Evolutionary conservation across 2,329 filamentous ascomycete species (phyloP).

Genomic region (Monilinia fructigena): DNA sequence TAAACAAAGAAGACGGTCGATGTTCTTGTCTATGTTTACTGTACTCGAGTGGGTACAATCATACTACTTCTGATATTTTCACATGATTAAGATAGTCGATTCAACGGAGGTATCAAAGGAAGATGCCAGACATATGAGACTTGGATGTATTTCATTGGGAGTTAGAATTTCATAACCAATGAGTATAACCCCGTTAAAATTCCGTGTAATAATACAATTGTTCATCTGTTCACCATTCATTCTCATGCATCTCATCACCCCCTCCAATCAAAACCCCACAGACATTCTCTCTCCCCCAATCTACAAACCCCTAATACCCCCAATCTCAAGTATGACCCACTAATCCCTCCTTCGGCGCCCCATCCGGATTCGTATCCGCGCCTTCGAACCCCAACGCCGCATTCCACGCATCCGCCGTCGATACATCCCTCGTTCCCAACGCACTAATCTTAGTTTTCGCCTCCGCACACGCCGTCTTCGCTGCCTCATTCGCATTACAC

Average conservation of each 20-base stretch:
- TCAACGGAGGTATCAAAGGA: too few relatives aligned
- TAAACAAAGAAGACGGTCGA: too few relatives aligned
- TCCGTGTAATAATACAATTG: not conserved
- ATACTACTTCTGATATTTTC: too few relatives aligned
- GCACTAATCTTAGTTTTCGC: slow-evolving; percentile 54
- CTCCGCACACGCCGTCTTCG: slow-evolving; percentile 51
- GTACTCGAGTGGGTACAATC: too few relatives aligned
- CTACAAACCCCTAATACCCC: not conserved
- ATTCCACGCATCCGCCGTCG: slow-evolving; percentile 49
- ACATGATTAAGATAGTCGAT: too few relatives aligned
- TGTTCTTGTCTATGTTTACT: too few relatives aligned
- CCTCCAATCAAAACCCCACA: not conserved
- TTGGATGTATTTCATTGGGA: too few relatives aligned
- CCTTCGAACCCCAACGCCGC: slow-evolving; percentile 42
- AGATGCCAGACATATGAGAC: too few relatives aligned
- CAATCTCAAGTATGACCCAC: slow-evolving; percentile 34
- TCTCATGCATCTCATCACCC: not conserved
- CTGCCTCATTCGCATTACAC: slow-evolving; percentile 61
- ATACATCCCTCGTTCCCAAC: slow-evolving; percentile 49
- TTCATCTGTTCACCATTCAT: not conserved
- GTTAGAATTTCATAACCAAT: too few relatives aligned
- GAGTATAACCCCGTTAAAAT: not conserved
- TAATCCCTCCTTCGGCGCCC: slow-evolving; percentile 36
- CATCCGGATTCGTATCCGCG: slow-evolving; percentile 37
- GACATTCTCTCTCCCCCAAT: not conserved